Evolutionary conservation across 768 basidiomycete genomes (phyloP).

Genomic region (Boletus speciosus): DNA sequence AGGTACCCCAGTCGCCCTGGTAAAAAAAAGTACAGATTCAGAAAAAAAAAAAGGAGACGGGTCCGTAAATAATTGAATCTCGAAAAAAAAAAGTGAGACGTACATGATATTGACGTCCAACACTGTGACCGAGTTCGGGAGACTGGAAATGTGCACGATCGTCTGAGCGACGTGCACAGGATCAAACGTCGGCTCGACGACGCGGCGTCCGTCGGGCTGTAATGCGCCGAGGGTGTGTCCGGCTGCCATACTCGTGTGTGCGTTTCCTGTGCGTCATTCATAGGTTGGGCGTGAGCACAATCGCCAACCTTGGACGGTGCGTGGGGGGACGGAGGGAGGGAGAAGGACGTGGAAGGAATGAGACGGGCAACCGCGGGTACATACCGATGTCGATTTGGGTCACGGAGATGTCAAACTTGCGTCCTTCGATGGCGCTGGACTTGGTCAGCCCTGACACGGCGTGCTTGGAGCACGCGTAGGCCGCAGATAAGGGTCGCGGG

Average conservation of each 20-base stretch:
- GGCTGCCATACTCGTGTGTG: constrained; percentile 57
- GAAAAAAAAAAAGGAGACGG: neutral
- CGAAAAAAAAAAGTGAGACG: constrained; percentile 20
- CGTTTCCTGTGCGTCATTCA: constrained; percentile 39
- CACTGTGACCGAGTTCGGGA: constrained; percentile 68
- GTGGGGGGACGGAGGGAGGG: too few relatives aligned
- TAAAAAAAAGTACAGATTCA: neutral
- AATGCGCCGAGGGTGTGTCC: constrained; percentile 47
- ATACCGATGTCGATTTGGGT: constrained; percentile 82
- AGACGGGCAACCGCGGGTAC: neutral
- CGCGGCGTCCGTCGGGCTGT: constrained; percentile 63
- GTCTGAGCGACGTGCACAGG: constrained; percentile 68
- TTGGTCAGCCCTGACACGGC: constrained; percentile 76
- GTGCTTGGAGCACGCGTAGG: constrained; percentile 81
- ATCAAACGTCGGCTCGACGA: constrained; percentile 65
- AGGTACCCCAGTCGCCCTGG: constrained; percentile 45
- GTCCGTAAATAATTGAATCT: neutral
- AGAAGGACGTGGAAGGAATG: too few relatives aligned
- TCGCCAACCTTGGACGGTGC: too few relatives aligned
- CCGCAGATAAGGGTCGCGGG: constrained; percentile 57
- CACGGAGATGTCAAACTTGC: constrained; percentile 67
- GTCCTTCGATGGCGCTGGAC: constrained; percentile 72
- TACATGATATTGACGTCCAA: constrained; percentile 75
- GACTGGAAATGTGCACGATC: constrained; percentile 64
- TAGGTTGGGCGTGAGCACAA: too few relatives aligned